Percentiles rank a stretch among this genome's conserved stretches.
Evolutionary conservation across 2,329 filamentous ascomycete species (phyloP).

Genomic region (Calonectria hawksworthii): DNA sequence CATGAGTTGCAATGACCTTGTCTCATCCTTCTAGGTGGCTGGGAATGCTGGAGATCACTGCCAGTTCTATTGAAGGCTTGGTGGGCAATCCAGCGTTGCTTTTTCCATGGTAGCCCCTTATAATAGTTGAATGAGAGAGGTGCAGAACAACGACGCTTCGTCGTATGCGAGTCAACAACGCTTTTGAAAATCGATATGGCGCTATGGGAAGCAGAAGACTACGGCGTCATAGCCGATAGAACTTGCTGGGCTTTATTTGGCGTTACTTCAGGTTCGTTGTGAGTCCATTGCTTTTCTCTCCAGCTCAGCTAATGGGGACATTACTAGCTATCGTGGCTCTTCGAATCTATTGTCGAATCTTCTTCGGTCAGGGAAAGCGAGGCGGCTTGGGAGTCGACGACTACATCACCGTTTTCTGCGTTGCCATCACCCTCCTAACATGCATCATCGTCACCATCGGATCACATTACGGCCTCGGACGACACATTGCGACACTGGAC

Average conservation of each 20-base stretch:
- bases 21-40: too few relatives aligned
- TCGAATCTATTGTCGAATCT: conserved; percentile 36
- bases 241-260: conserved; percentile 45
- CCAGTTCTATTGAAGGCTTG: not conserved
- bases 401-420: conserved; percentile 39
- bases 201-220: conserved; percentile 38
- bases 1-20: not conserved
- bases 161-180: not conserved
- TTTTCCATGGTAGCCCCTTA: not conserved
- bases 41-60: not conserved
- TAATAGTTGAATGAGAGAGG: not conserved
- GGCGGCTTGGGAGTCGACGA: conserved; percentile 45
- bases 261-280: conserved; percentile 35
- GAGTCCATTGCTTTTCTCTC: not conserved
- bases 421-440: conserved; percentile 38
- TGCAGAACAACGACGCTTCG: not conserved
- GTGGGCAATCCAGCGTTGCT: not conserved
- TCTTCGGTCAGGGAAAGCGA: conserved; percentile 21
- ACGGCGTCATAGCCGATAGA: conserved; percentile 40
- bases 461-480: conserved; percentile 41
- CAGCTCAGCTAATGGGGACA: not conserved
- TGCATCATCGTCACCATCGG: conserved; percentile 42
- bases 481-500: conserved; percentile 21
- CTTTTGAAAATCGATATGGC: conserved; percentile 26
- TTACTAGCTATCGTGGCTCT: conserved; percentile 39